Evolutionary conservation across 768 basidiomycete species (phyloP).

Genomic region (Suillus clintonianus): DNA sequence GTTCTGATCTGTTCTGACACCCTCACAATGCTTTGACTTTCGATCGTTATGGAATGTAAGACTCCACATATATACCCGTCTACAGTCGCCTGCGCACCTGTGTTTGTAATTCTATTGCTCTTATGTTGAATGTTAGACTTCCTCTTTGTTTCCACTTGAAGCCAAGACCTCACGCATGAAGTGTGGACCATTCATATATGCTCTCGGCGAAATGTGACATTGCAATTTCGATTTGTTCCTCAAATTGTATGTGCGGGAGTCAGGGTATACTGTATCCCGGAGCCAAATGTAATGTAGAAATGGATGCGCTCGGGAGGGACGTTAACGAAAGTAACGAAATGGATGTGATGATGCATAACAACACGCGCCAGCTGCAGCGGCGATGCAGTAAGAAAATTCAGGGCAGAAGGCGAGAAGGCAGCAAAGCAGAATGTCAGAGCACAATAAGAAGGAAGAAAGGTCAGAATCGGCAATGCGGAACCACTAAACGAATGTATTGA

Average conservation of each 20-base stretch:
- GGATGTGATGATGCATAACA: conserved; percentile 4
- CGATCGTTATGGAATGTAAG: neutral
- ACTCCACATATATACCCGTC: neutral
- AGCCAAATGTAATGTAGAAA: conserved; percentile 13
- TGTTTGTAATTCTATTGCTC: neutral
- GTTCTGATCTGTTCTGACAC: no score
- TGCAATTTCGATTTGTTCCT: neutral
- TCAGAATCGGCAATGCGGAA: conserved; percentile 3
- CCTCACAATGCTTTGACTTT: neutral
- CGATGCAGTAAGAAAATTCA: conserved; percentile 1
- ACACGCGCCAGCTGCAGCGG: neutral
- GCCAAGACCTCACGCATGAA: neutral
- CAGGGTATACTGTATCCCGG: conserved; percentile 18
- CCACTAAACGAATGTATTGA: conserved; percentile 29
- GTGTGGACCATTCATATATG: neutral
- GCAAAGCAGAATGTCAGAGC: conserved; percentile 18
- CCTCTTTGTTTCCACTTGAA: neutral
- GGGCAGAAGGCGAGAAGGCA: neutral
- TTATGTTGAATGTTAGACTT: neutral
- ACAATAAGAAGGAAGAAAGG: conserved; percentile 11
- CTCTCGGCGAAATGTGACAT: neutral
- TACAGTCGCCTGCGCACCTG: neutral
- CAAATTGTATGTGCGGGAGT: conserved; percentile 7
- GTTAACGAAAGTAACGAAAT: conserved; percentile 8
- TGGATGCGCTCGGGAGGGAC: conserved; percentile 8